Conservation (phyloP, 352 stramenopile genomes). For the Globisporangium rhizosaccharum region DNA sequence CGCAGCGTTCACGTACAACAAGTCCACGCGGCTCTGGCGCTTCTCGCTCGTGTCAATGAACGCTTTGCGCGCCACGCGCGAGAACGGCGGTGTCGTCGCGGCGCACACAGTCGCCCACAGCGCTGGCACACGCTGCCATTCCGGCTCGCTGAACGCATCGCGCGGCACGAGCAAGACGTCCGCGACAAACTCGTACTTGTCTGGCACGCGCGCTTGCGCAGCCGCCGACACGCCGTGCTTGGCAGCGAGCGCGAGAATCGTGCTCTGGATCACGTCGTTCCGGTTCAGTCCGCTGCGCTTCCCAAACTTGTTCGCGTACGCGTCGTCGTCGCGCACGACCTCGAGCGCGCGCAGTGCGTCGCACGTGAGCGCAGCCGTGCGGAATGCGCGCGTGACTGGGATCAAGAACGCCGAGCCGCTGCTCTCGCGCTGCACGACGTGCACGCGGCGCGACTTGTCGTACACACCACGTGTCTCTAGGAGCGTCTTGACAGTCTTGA, state of each 20-base stretch:
- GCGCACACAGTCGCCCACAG: conserved; percentile 66
- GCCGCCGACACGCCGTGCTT: conserved; percentile 33
- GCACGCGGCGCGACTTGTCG: conserved; percentile 75
- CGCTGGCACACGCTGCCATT: conserved; percentile 42
- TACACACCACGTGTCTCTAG: conserved; percentile 59
- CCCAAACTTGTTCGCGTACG: conserved; percentile 71
- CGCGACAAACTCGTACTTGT: conserved; percentile 75
- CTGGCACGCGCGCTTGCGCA: conserved; percentile 34
- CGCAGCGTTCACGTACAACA: conserved; percentile 54
- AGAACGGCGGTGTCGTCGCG: conserved; percentile 43
- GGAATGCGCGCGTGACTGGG: conserved; percentile 44
- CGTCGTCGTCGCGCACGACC: conserved; percentile 48
- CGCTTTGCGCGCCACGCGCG: conserved; percentile 73
- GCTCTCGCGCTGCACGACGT: conserved; percentile 24
- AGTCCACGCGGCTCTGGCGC: conserved; percentile 70
- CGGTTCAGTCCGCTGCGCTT: conserved; percentile 65
- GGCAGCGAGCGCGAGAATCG: conserved; percentile 44
- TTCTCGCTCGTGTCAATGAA: conserved; percentile 79
- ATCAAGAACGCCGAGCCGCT: conserved; percentile 41
- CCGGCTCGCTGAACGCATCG: conserved; percentile 48
- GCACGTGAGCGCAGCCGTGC: conserved; percentile 17
- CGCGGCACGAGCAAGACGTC: conserved; percentile 71
- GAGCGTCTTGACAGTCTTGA: conserved; percentile 78
- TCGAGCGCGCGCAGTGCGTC: conserved; percentile 30
- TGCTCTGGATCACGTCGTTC: conserved; percentile 64